phyloP scores from a whole-genome alignment of 2,329 filamentous ascomycete genomes.

The Macrophomina tecta region DNA sequence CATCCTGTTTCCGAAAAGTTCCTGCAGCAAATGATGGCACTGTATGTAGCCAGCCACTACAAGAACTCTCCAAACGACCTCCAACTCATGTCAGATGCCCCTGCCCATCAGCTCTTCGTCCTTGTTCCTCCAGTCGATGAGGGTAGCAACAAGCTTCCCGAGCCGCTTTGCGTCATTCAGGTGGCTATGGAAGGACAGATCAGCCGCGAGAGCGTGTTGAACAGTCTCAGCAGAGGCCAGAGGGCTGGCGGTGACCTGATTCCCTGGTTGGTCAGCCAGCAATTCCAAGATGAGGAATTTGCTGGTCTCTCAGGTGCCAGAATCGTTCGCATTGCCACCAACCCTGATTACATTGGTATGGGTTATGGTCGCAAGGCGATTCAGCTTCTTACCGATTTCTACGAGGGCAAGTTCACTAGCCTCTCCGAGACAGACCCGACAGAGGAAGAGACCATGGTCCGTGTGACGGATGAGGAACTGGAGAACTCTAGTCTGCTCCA shows the following conservation, averaged over 20 bases:
- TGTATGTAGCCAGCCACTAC: constrained; percentile 97
- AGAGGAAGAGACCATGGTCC: constrained; percentile 67
- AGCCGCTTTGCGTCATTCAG: constrained; percentile 93
- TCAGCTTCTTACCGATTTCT: constrained; percentile 87
- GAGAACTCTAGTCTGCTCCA: constrained; percentile 76
- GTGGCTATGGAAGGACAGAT: constrained; percentile 94
- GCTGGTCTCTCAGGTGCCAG: constrained; percentile 90
- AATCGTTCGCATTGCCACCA: constrained; percentile 92
- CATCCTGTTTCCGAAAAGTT: constrained; percentile 97
- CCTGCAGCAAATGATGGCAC: constrained; percentile 95
- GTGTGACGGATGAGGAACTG: constrained; percentile 83
- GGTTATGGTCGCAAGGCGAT: constrained; percentile 92
- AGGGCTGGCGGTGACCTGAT: constrained; percentile 92
- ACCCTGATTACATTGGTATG: constrained; percentile 90
- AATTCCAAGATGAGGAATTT: constrained; percentile 98
- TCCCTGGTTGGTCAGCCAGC: constrained; percentile 95
- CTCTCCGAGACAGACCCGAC: constrained; percentile 73
- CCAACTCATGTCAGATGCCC: constrained; percentile 98
- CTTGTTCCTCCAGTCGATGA: constrained; percentile 85
- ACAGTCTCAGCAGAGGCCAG: constrained; percentile 85
- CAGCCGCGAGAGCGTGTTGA: constrained; percentile 88
- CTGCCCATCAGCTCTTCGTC: constrained; percentile 94
- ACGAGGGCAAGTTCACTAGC: constrained; percentile 88
- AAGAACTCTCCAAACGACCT: constrained; percentile 98
- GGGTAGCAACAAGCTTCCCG: constrained; percentile 78